Evolutionary conservation across 2,329 filamentous ascomycete genomes (phyloP).

Genomic region (Davidsoniella eucalypti): DNA sequence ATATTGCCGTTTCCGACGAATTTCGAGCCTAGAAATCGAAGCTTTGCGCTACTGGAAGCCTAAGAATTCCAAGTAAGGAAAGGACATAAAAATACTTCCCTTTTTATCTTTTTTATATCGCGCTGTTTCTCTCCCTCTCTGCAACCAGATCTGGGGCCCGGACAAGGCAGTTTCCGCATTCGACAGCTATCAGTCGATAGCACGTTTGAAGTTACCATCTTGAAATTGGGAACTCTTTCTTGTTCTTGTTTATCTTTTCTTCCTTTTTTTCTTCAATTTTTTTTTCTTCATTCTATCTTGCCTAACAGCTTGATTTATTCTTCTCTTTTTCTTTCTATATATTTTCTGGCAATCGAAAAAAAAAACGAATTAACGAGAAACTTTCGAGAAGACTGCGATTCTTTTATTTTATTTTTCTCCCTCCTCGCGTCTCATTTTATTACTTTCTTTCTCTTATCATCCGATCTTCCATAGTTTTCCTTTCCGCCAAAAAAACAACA

Average conservation of each 20-base stretch:
- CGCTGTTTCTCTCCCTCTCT: no score
- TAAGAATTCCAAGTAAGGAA: no score
- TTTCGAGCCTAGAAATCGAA: no score
- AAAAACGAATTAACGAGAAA: neutral
- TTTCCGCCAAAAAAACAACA: no score
- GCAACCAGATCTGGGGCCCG: no score
- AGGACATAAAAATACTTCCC: no score
- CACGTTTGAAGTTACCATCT: neutral
- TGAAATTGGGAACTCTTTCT: neutral
- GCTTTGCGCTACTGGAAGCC: no score
- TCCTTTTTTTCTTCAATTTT: neutral
- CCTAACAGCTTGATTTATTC: neutral
- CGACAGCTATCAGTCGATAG: neutral
- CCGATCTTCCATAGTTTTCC: neutral
- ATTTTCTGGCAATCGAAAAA: no score
- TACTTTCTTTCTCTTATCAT: neutral
- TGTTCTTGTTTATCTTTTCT: neutral
- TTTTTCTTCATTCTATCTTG: neutral
- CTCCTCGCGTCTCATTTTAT: neutral
- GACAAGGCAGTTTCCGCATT: neutral
- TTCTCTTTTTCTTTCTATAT: neutral
- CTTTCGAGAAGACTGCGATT: neutral
- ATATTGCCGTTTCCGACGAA: no score
- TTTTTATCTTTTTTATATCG: no score
- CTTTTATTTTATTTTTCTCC: neutral